phyloP scores from a whole-genome alignment of 2,329 filamentous ascomycete species.

The Calonectria crousiana region DNA sequence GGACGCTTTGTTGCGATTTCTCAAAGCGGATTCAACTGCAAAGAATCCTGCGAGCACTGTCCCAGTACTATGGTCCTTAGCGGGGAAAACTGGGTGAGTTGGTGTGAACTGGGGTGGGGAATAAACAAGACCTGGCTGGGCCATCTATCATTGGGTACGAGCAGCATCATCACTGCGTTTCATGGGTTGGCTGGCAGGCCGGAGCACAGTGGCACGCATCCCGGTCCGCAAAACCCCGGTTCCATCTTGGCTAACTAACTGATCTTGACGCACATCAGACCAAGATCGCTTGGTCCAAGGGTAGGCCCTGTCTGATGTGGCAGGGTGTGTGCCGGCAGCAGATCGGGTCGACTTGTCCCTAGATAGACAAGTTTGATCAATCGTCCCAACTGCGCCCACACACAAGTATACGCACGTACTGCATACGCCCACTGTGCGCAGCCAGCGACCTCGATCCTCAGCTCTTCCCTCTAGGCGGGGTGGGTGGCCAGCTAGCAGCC shows the following conservation, averaged over 20 bases:
- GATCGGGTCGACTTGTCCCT: too few species aligned
- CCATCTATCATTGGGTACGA: not conserved
- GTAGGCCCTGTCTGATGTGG: too few species aligned
- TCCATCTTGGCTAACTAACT: constrained; percentile 1
- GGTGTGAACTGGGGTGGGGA: not conserved
- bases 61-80: not conserved
- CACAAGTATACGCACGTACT: not conserved
- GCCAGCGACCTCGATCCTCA: constrained; percentile 9
- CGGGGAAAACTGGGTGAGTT: not conserved
- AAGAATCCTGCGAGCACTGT: not conserved
- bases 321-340: too few species aligned
- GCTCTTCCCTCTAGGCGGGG: not conserved
- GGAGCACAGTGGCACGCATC: constrained; percentile 34
- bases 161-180: constrained; percentile 20
- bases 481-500: not conserved
- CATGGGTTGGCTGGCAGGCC: constrained; percentile 12
- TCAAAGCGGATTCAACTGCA: not conserved
- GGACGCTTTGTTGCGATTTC: constrained; percentile 18
- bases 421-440: constrained; percentile 9
- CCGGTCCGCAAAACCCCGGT: constrained; percentile 17
- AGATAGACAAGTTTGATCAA: constrained; percentile 17
- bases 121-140: constrained; percentile 13
- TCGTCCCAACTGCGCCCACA: constrained; percentile 17
- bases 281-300: constrained; percentile 24
- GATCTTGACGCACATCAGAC: constrained; percentile 28